Percentiles rank a stretch among this genome's conserved stretches.
Conservation (phyloP, 2,329 filamentous ascomycete genomes). For the Alternaria brassicicola region DNA sequence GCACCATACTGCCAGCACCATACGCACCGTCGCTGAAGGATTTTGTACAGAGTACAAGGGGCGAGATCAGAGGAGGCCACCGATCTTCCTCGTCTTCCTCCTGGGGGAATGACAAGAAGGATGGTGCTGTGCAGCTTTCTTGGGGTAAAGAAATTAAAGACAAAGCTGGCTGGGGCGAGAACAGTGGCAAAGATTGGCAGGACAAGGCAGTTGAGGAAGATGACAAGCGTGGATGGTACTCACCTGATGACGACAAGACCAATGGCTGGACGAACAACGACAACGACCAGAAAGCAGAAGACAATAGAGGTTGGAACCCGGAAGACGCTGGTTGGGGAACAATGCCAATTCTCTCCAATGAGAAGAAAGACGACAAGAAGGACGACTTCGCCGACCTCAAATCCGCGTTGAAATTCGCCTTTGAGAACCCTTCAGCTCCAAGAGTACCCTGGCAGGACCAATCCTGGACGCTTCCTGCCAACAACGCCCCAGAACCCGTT, state of each 20-base stretch:
- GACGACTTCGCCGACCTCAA: neutral
- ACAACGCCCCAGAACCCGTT: neutral
- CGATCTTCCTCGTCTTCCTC: constrained; percentile 5
- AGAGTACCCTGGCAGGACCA: neutral
- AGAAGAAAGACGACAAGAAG: neutral
- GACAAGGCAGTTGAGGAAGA: neutral
- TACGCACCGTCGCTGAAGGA: constrained; percentile 2
- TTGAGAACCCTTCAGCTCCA: neutral
- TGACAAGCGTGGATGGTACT: neutral
- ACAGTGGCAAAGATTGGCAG: neutral
- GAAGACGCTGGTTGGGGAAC: neutral
- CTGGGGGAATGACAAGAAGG: constrained; percentile 10
- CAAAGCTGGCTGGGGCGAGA: neutral
- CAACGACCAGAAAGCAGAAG: neutral
- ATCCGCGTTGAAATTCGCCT: neutral
- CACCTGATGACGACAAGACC: neutral
- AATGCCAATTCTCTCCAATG: neutral
- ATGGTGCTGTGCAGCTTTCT: neutral
- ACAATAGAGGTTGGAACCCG: neutral
- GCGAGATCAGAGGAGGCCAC: neutral
- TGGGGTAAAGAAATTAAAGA: neutral
- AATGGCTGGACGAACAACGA: neutral
- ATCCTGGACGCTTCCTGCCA: neutral
- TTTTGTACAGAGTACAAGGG: neutral
- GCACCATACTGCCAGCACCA: too few species aligned